Evolutionary conservation across 2,329 filamentous ascomycete genomes (phyloP), one percentile per base, ranked within the genome.

Genomic region (Ophiocordyceps australis): DNA sequence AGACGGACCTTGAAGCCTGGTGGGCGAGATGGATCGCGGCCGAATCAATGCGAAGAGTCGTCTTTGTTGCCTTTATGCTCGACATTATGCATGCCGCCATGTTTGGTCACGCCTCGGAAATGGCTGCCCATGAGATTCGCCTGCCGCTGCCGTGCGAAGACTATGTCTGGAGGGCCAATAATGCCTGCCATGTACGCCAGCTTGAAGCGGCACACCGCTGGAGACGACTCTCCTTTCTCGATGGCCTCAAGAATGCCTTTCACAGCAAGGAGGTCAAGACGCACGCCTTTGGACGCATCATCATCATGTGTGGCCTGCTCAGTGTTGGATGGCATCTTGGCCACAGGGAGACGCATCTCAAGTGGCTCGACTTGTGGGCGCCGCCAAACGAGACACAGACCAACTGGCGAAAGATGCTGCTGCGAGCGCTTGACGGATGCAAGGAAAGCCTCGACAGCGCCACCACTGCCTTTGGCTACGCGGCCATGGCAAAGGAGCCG

Each of bases 271-370:
- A 70, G 24, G 81, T 93, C 11, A 70, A 72, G 27, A 92, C 83
- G 2, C 86, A 92, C 42, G 74, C 79, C 0, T 92, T 93, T 42
- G 83, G 83, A 2, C 71, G 83, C 25, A 89, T 81, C 38, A 83
- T 91, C 34, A 67, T 94, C 38, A 91, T 93, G 75, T 79, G 79
- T 2, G 83, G 85, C 0, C 55, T 94, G 19, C 56, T 93, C n/a
- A 89, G 79, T 36, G 79, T 93, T 5, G 83, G 76, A 32, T 93
- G 81, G 82, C 83, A 93, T 40, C 73, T 93, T 55, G 81, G 79
- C 36, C 80, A 85, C 48, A 67, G 80, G 38, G 82, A 92, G 44
- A 67, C 85, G 4, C 81, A 92, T 47, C 68, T 89, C 16, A 81
- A 72, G 37, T 85, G 80, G 34, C 60, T 93, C 0, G 80, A 68